Conservation (phyloP, 805 yeast genomes). For the Geotrichum ghanense region DNA sequence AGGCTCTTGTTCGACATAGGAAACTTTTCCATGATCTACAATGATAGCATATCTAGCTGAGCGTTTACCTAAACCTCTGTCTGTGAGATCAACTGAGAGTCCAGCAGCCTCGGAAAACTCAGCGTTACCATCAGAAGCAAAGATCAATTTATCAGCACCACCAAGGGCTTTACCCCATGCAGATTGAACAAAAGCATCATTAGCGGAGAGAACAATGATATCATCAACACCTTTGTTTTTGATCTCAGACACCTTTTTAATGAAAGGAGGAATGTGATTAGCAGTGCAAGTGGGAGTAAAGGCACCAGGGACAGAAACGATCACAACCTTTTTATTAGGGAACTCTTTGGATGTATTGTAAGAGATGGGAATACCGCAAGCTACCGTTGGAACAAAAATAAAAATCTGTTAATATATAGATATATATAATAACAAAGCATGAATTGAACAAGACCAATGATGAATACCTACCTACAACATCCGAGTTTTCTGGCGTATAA, state of each 20-base stretch:
- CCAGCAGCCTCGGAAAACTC: conserved; percentile 50
- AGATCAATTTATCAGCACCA: conserved; percentile 32
- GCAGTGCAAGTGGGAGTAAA: conserved; percentile 68
- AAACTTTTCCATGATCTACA: conserved; percentile 45
- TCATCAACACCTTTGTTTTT: conserved; percentile 46
- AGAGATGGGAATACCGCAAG: conserved; percentile 26
- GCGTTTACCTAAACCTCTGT: conserved; percentile 44
- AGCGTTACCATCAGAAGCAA: conserved; percentile 58
- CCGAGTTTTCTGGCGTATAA: conserved; percentile 21
- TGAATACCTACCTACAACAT: conserved; percentile 11
- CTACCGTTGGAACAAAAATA: no score
- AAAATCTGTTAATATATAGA: no score
- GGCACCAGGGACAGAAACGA: conserved; percentile 73
- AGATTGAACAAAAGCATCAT: conserved; percentile 53
- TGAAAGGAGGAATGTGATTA: conserved; percentile 54
- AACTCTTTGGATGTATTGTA: conserved; percentile 23
- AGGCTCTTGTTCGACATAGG: conserved; percentile 39
- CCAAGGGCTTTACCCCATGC: conserved; percentile 47
- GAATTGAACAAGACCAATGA: neutral
- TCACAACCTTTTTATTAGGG: conserved; percentile 38
- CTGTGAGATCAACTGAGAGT: conserved; percentile 41
- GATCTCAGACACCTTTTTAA: conserved; percentile 37
- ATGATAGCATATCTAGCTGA: conserved; percentile 64
- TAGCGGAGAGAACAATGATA: conserved; percentile 47
- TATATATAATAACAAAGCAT: no score